Base-by-base conservation (phyloP, 768 basidiomycete genomes). In the Fomitopsis pulvina region DNA sequence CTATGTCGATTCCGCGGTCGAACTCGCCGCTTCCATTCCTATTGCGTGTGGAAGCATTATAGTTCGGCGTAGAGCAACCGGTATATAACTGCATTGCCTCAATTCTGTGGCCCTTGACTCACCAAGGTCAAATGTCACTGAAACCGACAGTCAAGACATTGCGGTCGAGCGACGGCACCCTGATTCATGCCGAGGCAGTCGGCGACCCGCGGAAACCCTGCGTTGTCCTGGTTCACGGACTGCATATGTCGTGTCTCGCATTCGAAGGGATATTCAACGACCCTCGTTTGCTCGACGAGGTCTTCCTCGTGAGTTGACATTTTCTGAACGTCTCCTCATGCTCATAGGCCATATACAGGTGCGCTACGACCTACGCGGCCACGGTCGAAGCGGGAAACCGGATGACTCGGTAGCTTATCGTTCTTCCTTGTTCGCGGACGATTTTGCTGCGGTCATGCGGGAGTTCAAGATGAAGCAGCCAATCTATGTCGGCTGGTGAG, bases 361-460 rank as follows among this genome's bases (percentile, higher is more conserved):
- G 18, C 59, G 59, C 11, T 63, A 60, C 44, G 61, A 63, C 34
- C 47, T 58, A 21, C 59, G 61, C 40, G 58, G 59, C 11, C 56
- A 57, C 40, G 60, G 59, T 20, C 41, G 58, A n/a, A 56, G 52
- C 12, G 57, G 57, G 11, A 52, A 45, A 14, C 52, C 47, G 10
- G 41, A 22, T 20, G 39, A 34, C 11, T 25, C 42, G n/a, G 56
- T 56, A 14, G 53, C 38, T 16, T 56, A 59, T 25, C 32, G 40
- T 1, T 45, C 57, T 3, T 20, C 32, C 9, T 30, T 48, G 37
- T 56, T 52, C 22, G 60, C 62, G 4, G 53, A 56, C 12, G 62
- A 63, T 44, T 63, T 55, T 37, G 14, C 16, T 4, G 57, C 58
- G 25, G 58, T 63, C 10, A n/a, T 50, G 2, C 16, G 41, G 2